A percentile compares a stretch with the other conserved stretches of the same genome.
phyloP scores from a whole-genome alignment of 2,329 filamentous ascomycete species.

The Leptodontidium sp. region DNA sequence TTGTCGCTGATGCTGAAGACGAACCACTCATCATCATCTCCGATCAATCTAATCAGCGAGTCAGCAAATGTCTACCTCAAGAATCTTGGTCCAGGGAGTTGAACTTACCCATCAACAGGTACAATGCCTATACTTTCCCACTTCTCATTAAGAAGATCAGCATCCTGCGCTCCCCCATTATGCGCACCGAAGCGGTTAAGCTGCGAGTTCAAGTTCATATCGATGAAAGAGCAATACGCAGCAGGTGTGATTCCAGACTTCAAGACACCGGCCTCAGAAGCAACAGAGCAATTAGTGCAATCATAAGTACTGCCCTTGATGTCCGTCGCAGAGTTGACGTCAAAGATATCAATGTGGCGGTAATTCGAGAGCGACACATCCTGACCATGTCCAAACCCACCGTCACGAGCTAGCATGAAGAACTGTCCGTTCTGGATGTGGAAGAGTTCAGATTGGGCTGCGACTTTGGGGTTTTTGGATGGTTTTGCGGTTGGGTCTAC shows the following conservation, averaged over 20 bases:
- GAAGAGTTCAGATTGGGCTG: conserved; percentile 74
- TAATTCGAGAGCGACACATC: conserved; percentile 63
- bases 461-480: conserved; percentile 60
- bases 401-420: conserved; percentile 72
- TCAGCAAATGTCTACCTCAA: background rate
- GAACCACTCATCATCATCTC: conserved; percentile 67
- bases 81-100: background rate
- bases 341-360: conserved; percentile 74
- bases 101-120: conserved; percentile 57
- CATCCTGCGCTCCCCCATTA: conserved; percentile 70
- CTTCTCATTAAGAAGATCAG: conserved; percentile 73
- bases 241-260: conserved; percentile 63
- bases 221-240: conserved; percentile 70
- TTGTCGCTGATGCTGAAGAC: conserved; percentile 75
- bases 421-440: conserved; percentile 70
- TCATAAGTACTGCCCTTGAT: conserved; percentile 58
- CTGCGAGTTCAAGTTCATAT: conserved; percentile 72
- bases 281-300: conserved; percentile 47
- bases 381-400: conserved; percentile 64
- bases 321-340: conserved; percentile 68
- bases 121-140: conserved; percentile 75
- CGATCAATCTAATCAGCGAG: conserved; percentile 37
- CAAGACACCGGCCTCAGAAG: conserved; percentile 58
- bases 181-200: conserved; percentile 71
- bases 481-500: conserved; percentile 52